Evolutionary conservation across 2,329 filamentous ascomycete genomes (phyloP), one percentile per base, ranked within the genome.

Genomic region (Hymenoscyphus fraxineus): DNA sequence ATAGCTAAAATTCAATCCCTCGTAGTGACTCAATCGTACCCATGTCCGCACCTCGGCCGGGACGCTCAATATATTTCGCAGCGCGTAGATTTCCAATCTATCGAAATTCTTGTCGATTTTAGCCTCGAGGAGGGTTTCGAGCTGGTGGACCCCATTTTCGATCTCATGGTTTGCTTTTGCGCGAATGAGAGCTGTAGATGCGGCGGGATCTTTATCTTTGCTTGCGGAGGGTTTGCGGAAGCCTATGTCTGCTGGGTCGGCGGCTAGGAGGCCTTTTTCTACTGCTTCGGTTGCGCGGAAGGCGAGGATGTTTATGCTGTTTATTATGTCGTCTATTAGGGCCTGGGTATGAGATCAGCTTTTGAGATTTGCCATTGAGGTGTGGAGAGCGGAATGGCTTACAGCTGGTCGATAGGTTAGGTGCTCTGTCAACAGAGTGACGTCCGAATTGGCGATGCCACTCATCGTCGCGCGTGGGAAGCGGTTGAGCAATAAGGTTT

Each of bases 241-340:
- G n/a, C 95, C 95, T 40, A 99, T 85, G 15, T 86, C 83, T 32
- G 88, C 82, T 0, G 93, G 90, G 1, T 90, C 86, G 2, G 90
- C 88, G 60, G 84, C 84, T 59, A 92, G 82, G 22, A 99, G 87
- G 1, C 92, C 91, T 63, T 87, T 86, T 78, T 98, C 95, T 69
- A 98, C 88, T 66, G 90, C 92, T 73, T 92, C 91, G 73, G 97
- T 88, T 62, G 92, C 93, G 76, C 90, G 90, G 78, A 96, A 95
- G 73, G 95, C 90, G 73, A 97, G 86, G 73, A 94, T 91, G 80
- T 98, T 99, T 77, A 97, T 88, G 63, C 90, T 91, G 81, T 98
- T 97, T 80, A 98, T 97, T 72, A 98, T 93, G 79, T 98, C 94
- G 85, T 99, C 95, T 74, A 99, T 90, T 54, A 99, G 86, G 66